Conservation (phyloP, 192 early-diverging fungal species). For the Rhizoclosmatium sp. region DNA sequence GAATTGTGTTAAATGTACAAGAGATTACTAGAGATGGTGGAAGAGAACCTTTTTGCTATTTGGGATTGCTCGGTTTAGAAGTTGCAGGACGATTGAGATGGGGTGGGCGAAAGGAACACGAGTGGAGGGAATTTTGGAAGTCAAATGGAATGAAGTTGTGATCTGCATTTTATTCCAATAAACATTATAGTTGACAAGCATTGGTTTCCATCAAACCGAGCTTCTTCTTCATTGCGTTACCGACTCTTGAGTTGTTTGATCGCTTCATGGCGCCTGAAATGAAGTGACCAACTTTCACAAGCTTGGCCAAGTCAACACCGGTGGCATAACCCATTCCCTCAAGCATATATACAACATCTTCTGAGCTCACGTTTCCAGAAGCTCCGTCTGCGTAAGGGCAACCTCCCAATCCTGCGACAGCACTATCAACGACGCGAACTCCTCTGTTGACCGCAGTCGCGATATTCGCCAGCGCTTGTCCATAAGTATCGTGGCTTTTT, state of each 20-base stretch:
- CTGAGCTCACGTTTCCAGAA: conserved; percentile 95
- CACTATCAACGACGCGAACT: conserved; percentile 91
- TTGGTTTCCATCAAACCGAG: neutral
- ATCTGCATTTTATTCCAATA: neutral
- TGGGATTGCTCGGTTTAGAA: no score
- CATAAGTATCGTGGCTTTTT: conserved; percentile 89
- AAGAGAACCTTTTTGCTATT: no score
- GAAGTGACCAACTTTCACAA: conserved; percentile 83
- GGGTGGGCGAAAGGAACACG: no score
- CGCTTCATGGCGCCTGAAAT: conserved; percentile 85
- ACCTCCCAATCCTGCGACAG: conserved; percentile 91
- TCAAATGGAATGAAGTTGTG: neutral
- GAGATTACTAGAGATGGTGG: no score
- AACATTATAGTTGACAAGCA: neutral
- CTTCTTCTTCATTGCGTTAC: conserved; percentile 49
- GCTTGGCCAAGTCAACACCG: conserved; percentile 75
- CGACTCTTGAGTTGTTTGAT: conserved; percentile 61
- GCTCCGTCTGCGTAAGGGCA: conserved; percentile 97
- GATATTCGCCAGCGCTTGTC: conserved; percentile 95
- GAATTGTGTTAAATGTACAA: no score
- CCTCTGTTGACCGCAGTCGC: conserved; percentile 80
- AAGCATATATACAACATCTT: conserved; percentile 95
- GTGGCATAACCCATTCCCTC: conserved; percentile 85
- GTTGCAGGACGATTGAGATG: no score
- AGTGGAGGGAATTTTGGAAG: neutral